These are phyloP conservation scores for Bacidia gigantensis DNA, from an alignment of 495 filamentous ascomycete genomes.

Conservation along the genomic window DNA sequence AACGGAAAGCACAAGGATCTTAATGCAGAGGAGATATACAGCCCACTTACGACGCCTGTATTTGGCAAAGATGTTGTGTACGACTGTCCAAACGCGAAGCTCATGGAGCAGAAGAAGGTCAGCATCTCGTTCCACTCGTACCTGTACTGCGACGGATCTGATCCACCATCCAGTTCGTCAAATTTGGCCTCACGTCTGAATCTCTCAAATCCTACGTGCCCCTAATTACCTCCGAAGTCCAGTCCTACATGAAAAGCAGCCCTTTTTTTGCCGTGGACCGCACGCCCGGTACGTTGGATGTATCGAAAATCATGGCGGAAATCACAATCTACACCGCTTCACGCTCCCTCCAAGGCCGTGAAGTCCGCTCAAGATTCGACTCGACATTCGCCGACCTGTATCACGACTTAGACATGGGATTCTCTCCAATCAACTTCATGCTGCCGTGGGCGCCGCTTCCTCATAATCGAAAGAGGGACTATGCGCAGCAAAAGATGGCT, in stretches of 20 bases:
- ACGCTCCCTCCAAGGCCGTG: conserved; percentile 65
- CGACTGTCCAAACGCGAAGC: conserved; percentile 73
- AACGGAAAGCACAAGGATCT: conserved; percentile 75
- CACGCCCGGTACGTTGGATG: conserved; percentile 42
- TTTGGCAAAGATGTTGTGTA: conserved; percentile 81
- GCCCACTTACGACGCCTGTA: conserved; percentile 67
- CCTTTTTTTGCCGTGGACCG: conserved; percentile 52
- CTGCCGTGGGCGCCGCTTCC: conserved; percentile 78
- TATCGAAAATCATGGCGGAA: conserved; percentile 60
- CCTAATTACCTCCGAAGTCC: conserved; percentile 63
- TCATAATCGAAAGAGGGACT: conserved; percentile 65
- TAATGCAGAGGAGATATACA: conserved; percentile 71
- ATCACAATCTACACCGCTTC: conserved; percentile 78
- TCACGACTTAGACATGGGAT: conserved; percentile 77
- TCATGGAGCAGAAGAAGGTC: conserved; percentile 72
- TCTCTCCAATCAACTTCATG: conserved; percentile 73
- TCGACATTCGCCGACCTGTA: conserved; percentile 59
- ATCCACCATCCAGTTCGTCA: conserved; percentile 51
- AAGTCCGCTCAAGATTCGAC: conserved; percentile 63
- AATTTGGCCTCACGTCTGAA: conserved; percentile 63
- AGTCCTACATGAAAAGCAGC: conserved; percentile 50
- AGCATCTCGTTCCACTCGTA: not conserved
- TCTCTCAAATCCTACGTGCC: conserved; percentile 67
- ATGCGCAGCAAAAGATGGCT: conserved; percentile 60
- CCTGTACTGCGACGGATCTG: not conserved